Base-by-base conservation (phyloP, 495 filamentous ascomycete species). In the Aspergillus bridgeri region DNA sequence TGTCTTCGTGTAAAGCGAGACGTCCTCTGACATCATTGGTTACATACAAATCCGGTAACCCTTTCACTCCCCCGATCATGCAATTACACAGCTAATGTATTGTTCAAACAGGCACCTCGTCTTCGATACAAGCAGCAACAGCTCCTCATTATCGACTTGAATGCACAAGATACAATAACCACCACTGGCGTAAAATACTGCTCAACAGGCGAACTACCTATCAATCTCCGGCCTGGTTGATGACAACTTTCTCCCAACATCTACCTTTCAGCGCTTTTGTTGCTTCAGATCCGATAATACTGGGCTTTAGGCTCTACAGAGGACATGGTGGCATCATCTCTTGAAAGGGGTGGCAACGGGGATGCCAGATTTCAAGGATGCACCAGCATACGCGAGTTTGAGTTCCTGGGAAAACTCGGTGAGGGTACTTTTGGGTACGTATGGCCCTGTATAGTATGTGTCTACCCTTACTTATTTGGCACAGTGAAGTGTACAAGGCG, bases 351-450 rank as follows among this genome's bases (percentile, higher is more conserved):
- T 45, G 54, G 60, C 50, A 57, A 79, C 74, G 78, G 75, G 57
- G 57, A 70, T 55, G 45, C 65, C 49, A 63, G 83, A 58, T 98
- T 95, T 67, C 74, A 76, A 49, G 94, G 94, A 25, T 96, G 92
- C 75, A 93, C 91, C 20, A 87, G 81, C 54, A 97, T 99, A 62
- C 79, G 76, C 47, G 88, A 94, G 54, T 99, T 96, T 69, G 90
- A 96, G 60, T 81, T 96, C 20, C 71, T 92, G 58, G 87, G 86
- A 49, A 99, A 99, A 76, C 83, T 99, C 50, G 94, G 94, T 60
- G 95, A 99, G 71, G 94, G 94, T 51, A 99, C 94, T 19, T 99
- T 99, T 74, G 94, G 93, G 89, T 92, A 69, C 56, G 83, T 66
- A 22, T 43, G 2, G 11, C 7, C 6, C 17, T 15, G 24, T 23